Conservation (phyloP, 805 yeast species). For the Kuraishia floccosa region DNA sequence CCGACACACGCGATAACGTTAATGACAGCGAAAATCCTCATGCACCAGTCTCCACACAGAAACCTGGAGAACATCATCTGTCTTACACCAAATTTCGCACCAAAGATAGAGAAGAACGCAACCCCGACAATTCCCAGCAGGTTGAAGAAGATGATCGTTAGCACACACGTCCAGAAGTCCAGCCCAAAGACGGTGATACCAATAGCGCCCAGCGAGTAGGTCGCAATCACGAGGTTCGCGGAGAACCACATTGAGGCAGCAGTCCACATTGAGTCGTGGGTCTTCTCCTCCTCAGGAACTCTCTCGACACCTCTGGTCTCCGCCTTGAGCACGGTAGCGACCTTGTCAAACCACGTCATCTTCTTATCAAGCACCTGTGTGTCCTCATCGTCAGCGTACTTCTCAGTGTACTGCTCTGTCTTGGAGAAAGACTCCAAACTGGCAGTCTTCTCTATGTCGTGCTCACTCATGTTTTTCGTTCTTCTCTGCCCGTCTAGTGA, state of each 20-base stretch:
- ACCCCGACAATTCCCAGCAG: constrained; percentile 68
- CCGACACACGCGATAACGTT: constrained; percentile 85
- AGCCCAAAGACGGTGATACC: constrained; percentile 52
- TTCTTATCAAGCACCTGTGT: constrained; percentile 8
- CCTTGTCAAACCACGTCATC: constrained; percentile 8
- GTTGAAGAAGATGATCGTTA: constrained; percentile 62
- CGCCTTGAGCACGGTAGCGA: constrained; percentile 22
- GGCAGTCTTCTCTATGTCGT: constrained; percentile 14
- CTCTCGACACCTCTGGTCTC: constrained; percentile 75
- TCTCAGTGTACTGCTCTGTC: no score
- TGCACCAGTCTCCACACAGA: constrained; percentile 64
- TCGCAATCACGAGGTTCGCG: constrained; percentile 80
- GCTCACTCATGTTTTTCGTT: constrained; percentile 16
- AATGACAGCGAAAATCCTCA: constrained; percentile 67
- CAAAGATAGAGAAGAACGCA: constrained; percentile 74
- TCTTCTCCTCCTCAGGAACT: constrained; percentile 69
- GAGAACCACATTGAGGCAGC: constrained; percentile 89
- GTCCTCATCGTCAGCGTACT: not conserved
- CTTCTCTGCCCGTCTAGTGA: no score
- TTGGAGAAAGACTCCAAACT: no score
- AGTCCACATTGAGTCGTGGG: constrained; percentile 49
- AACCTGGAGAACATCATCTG: constrained; percentile 78
- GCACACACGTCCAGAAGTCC: constrained; percentile 62
- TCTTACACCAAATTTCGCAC: constrained; percentile 77
- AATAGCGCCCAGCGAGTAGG: constrained; percentile 67